Evolutionary conservation across 1,284 basidiomycete species (phyloP).

Genomic region (Boletus hoseneyae): DNA sequence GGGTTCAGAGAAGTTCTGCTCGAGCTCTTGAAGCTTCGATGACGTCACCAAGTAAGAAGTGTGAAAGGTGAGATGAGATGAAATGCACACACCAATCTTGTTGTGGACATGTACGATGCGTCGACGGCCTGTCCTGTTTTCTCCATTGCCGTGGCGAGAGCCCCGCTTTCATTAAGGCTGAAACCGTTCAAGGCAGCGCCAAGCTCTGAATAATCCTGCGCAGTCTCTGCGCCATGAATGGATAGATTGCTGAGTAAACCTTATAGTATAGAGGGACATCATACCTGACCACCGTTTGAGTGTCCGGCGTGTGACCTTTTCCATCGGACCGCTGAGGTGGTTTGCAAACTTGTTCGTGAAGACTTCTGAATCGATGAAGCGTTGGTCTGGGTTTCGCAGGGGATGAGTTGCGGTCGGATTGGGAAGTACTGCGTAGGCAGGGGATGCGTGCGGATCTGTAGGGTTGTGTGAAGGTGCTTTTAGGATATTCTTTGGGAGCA

Average conservation of each 20-base stretch:
- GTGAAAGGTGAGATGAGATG: slow-evolving; percentile 9
- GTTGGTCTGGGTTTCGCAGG: slow-evolving; percentile 84
- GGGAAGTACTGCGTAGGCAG: slow-evolving; percentile 82
- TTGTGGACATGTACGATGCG: slow-evolving; percentile 90
- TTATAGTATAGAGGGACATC: slow-evolving; percentile 19
- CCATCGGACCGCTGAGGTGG: slow-evolving; percentile 89
- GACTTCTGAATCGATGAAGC: slow-evolving; percentile 93
- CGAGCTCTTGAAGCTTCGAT: slow-evolving; percentile 81
- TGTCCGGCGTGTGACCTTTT: slow-evolving; percentile 90
- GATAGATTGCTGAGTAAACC: slow-evolving; percentile 5
- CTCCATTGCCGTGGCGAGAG: slow-evolving; percentile 78
- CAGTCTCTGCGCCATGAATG: slow-evolving; percentile 55
- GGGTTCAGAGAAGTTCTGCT: slow-evolving; percentile 93
- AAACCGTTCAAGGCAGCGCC: slow-evolving; percentile 96
- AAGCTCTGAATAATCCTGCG: slow-evolving; percentile 91
- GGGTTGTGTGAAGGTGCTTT: slow-evolving; percentile 96
- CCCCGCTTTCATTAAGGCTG: slow-evolving; percentile 79
- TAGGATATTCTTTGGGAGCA: slow-evolving; percentile 92
- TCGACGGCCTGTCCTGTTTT: slow-evolving; percentile 96
- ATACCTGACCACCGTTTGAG: slow-evolving; percentile 92
- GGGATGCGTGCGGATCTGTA: slow-evolving; percentile 70
- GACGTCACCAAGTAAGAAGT: slow-evolving; percentile 13
- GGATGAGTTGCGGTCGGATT: slow-evolving; percentile 86
- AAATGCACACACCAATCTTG: slow-evolving; percentile 59
- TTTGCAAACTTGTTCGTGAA: slow-evolving; percentile 97